These are phyloP conservation scores for Anaeramoeba ignava DNA, from an alignment of 78 protist genomes.

Conservation along the genomic window DNA sequence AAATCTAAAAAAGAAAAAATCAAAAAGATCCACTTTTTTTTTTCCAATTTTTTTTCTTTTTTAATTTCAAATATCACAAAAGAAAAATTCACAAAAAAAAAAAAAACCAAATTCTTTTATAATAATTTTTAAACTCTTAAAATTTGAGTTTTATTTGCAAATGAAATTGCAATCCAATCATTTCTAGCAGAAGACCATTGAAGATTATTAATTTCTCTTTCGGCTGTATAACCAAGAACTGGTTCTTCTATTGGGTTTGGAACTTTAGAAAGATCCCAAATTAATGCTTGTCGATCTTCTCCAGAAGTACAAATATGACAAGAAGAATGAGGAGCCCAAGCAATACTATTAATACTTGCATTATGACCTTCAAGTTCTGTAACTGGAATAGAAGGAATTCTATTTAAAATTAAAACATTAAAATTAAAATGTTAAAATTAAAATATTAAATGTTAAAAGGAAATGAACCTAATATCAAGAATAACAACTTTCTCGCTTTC, in stretches of 20 bases:
- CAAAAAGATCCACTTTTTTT: too few species aligned
- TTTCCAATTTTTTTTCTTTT: too few species aligned
- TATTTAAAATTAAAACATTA: too few species aligned
- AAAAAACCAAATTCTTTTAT: too few species aligned
- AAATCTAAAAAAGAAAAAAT: too few species aligned
- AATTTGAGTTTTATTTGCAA: conserved; percentile 40
- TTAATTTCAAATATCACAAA: too few species aligned
- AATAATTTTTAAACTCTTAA: conserved; percentile 31
- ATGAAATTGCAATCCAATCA: conserved; percentile 77
- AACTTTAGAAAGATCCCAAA: conserved; percentile 84
- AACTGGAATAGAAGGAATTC: conserved; percentile 73
- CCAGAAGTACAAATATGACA: conserved; percentile 78
- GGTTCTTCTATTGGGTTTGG: conserved; percentile 61
- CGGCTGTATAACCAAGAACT: not conserved
- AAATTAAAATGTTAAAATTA: too few species aligned
- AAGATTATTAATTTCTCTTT: conserved; percentile 8
- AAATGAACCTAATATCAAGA: conserved; percentile 61
- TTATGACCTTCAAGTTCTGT: conserved; percentile 41
- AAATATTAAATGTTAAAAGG: too few species aligned
- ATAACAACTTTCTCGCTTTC: conserved; percentile 58
- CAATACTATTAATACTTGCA: conserved; percentile 60
- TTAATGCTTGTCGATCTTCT: conserved; percentile 59
- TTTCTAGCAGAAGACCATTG: conserved; percentile 72
- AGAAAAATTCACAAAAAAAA: too few species aligned
- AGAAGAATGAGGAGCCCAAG: conserved; percentile 94